Conservation (phyloP, 495 filamentous ascomycete genomes). For the Apiosordaria backusii region DNA sequence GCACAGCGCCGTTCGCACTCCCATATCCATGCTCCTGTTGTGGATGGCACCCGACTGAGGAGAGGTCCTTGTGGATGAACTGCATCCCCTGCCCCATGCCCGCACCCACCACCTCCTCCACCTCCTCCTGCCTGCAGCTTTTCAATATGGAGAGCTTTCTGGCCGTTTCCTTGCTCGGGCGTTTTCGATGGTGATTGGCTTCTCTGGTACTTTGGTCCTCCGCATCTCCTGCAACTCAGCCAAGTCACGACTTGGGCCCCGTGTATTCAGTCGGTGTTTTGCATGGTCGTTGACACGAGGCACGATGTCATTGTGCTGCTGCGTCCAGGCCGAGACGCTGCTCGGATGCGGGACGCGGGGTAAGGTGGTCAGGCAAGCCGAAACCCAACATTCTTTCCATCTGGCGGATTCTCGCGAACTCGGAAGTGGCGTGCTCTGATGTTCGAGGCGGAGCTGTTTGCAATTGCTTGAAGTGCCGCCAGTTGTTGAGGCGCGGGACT, state of each 20-base stretch:
- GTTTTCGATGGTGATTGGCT: background rate
- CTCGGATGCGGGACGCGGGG: background rate
- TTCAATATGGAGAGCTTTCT: conserved; percentile 3
- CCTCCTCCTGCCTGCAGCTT: background rate
- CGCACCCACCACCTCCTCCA: background rate
- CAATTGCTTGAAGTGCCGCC: background rate
- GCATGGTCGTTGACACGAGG: background rate
- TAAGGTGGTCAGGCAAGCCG: background rate
- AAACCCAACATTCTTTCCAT: background rate
- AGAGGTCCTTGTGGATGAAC: conserved; percentile 1
- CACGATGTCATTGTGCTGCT: background rate
- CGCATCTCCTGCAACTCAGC: background rate
- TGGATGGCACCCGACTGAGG: background rate
- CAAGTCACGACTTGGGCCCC: background rate
- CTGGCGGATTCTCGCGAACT: background rate
- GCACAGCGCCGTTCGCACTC: conserved; percentile 1
- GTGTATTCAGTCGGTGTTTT: background rate
- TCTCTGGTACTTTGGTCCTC: background rate
- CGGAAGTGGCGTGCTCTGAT: background rate
- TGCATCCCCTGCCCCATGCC: background rate
- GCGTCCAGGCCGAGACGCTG: background rate
- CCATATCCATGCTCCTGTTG: conserved; percentile 1
- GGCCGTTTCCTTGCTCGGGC: background rate
- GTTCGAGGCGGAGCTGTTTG: too few species aligned
- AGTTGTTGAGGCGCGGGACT: background rate